Evolutionary conservation across 176 grass and related monocot species (phyloP), one percentile per base, ranked within the genome.

Genomic region (Bothriochloa decipiens): DNA sequence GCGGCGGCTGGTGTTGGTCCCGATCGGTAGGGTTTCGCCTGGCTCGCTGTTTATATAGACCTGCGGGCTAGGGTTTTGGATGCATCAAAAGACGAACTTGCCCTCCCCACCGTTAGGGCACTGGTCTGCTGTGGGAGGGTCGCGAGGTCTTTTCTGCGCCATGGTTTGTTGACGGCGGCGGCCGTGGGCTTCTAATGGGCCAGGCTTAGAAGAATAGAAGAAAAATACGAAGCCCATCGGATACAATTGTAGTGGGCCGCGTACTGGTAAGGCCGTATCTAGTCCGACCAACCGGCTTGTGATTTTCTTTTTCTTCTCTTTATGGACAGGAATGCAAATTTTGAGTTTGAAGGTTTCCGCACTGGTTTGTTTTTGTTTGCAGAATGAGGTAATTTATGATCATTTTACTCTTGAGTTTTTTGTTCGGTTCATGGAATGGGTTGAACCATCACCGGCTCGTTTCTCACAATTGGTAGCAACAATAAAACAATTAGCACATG

Each of bases 1-100:
- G 81, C 57, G 86, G 83, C 86, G 86, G 86, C 82, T 68, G 84
- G 75, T 23, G 75, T 0, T 39, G 84, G 75, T 83, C 20, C 68
- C 29, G 80, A 52, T 26, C 17, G 43, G n/a, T 75, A 80, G 84
- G 84, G 80, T 50, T 90, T 80, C 75, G 16, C 29, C 18, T 68
- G 75, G 25, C 39, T 68, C 37, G 37, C 12, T 63, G 49, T 3
- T 90, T 90, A 90, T 80, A 90, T 75, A 83, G 37, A 29, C 27
- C 0, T 49, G 3, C 40, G 75, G 37, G 29, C 61, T 90, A 90
- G 84, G 88, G 84, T 83, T 90, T 86, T 72, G 18, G 63, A 16
- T 22, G 39, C 3, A 0, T 0, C 3, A 7, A 2, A 71, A 65
- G 39, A 76, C 77, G 14, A 70, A 41, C 70, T 18, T 81, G 0